A percentile compares a stretch with the other conserved stretches of the same genome.
Conservation (phyloP, 441 rosid species). For the Manihot esculenta region DNA sequence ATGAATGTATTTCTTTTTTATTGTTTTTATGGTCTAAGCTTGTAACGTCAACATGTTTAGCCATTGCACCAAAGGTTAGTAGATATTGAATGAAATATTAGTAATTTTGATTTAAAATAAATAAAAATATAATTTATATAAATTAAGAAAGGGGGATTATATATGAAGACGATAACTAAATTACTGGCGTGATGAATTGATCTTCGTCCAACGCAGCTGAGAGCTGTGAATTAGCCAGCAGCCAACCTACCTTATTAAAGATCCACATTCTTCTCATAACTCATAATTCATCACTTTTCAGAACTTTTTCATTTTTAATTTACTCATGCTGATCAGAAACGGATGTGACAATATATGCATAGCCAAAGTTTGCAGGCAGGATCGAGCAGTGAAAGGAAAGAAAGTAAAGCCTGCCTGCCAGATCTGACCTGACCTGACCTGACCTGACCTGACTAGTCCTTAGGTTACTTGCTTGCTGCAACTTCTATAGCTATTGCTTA, state of each 20-base stretch:
- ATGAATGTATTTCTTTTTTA: too few species aligned
- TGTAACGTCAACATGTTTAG: too few species aligned
- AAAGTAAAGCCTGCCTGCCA: slow-evolving; percentile 8
- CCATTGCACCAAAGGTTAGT: too few species aligned
- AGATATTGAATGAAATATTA: too few species aligned
- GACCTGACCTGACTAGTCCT: neutral
- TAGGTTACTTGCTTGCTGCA: neutral
- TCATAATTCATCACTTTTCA: neutral
- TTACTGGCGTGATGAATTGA: slow-evolving; percentile 4
- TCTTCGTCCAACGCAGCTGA: neutral
- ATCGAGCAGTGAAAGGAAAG: neutral
- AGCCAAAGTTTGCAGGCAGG: neutral
- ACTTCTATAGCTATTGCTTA: slow-evolving; percentile 20
- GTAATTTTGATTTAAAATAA: too few species aligned
- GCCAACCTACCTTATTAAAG: slow-evolving; percentile 13
- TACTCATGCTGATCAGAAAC: neutral
- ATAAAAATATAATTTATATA: too few species aligned
- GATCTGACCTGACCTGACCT: too few species aligned
- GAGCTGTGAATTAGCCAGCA: neutral
- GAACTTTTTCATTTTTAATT: neutral
- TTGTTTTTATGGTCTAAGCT: too few species aligned
- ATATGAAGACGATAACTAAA: neutral
- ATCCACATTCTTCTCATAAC: neutral
- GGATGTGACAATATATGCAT: slow-evolving; percentile 11
- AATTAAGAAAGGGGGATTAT: too few species aligned